Evolutionary conservation across 2,329 filamentous ascomycete genomes (phyloP), one percentile per base, ranked within the genome.

Genomic region (Rutstroemia sp.): DNA sequence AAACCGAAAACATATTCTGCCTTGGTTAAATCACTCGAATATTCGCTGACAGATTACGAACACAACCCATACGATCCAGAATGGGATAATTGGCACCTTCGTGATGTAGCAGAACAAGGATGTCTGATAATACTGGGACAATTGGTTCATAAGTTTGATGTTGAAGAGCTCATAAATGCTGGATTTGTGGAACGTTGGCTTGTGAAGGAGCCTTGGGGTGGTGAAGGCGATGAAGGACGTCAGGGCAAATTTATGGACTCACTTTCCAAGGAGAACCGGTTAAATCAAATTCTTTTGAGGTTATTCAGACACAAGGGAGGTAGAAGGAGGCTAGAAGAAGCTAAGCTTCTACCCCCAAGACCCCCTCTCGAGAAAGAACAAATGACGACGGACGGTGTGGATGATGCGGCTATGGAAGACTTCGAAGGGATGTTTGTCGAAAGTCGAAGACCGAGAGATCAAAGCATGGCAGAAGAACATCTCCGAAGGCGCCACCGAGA

Each of bases 401-500:
- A 79, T 69, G 66, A 80, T 71, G 68, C 80, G 69, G 62, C 76
- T 75, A 67, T 61, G 30, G 66, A 68, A 41, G 63, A 65, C 37
- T 73, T 64, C 37, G 63, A 65, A 8, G 59, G 56, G 4, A 61
- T 61, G 52, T 62, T 66, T 44, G 39, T 73, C 67, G 51, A 49
- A 16, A 59, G 61, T 48, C 41, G 73, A 47, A 71, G 72, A 49
- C 66, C 74, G 54, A 67, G 76, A 58, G 79, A 82, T 57, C 79
- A 82, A 68, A 83, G 76, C 58, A 75, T 72, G 6, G 84, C 84
- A 67, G 88, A 92, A 69, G 85, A 88, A 65, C 81, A 86, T 53
- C 76, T 92, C 59, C 77, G 90, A 58, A 80, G 91, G 62, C 80
- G 89, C 50, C 81, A 92, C 67, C 80, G 91, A 62, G 90, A 96